Conservation (phyloP, 352 stramenopile genomes). For the Pelagophyceae sp. region DNA sequence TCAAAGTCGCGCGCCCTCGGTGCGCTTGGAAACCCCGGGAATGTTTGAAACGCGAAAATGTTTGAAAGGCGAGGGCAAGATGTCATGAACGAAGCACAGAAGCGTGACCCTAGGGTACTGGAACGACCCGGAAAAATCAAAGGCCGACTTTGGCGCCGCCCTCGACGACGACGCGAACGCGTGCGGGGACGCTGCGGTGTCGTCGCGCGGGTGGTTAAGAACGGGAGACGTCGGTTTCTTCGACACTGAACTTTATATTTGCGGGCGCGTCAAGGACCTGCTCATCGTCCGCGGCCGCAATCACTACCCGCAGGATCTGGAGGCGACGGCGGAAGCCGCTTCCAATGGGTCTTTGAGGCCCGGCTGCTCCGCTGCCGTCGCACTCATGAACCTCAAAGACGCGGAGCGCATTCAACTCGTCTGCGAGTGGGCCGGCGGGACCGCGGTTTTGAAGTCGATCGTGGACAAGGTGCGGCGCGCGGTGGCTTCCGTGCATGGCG, state of each 20-base stretch:
- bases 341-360: slow-evolving; percentile 51
- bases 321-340: slow-evolving; percentile 72
- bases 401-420: slow-evolving; percentile 49
- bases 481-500: slow-evolving; percentile 65
- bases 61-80: too few species aligned
- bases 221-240: slow-evolving; percentile 96
- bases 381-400: slow-evolving; percentile 24
- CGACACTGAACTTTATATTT: slow-evolving; percentile 80
- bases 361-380: slow-evolving; percentile 86
- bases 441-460: slow-evolving; percentile 55
- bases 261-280: slow-evolving; percentile 94
- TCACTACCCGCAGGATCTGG: slow-evolving; percentile 98
- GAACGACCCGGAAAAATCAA: slow-evolving; percentile 62
- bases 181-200: slow-evolving; percentile 78
- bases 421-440: slow-evolving; percentile 48
- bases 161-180: slow-evolving; percentile 90
- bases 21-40: too few species aligned
- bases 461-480: slow-evolving; percentile 60
- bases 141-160: slow-evolving; percentile 72
- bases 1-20: slow-evolving; percentile 79
- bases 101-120: too few species aligned
- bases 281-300: slow-evolving; percentile 98
- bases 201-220: slow-evolving; percentile 61
- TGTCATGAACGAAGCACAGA: too few species aligned
- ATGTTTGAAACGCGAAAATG: too few species aligned